Percentiles rank a stretch among this genome's conserved stretches.
These are phyloP conservation scores for Comarum palustre DNA, from an alignment of 306 rosid species.

Conservation along the genomic window DNA sequence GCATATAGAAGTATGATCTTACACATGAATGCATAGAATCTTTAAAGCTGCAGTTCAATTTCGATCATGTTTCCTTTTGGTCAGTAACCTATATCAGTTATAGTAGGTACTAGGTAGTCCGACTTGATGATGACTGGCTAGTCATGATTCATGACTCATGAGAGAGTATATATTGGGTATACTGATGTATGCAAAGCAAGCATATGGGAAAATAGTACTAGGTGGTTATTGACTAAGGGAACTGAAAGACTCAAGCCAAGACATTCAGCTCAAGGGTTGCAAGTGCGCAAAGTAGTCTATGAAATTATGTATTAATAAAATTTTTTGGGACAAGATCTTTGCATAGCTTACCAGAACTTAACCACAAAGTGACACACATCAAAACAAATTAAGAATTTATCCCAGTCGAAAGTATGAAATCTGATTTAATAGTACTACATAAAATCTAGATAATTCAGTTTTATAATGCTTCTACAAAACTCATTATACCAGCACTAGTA, in stretches of 20 bases:
- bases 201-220: background rate
- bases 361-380: background rate
- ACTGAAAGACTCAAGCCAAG: background rate
- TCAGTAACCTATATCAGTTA: background rate
- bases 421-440: background rate
- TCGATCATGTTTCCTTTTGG: background rate
- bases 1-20: background rate
- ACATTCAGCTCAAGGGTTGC: background rate
- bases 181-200: background rate
- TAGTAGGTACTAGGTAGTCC: no score
- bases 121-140: background rate
- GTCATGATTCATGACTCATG: no score
- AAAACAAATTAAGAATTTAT: background rate
- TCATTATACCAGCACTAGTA: background rate
- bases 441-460: background rate
- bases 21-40: background rate
- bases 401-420: background rate
- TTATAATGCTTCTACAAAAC: background rate
- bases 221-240: background rate
- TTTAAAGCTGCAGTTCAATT: background rate
- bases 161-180: background rate
- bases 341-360: background rate
- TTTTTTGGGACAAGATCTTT: background rate
- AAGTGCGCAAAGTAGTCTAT: background rate
- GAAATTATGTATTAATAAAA: background rate